Percentiles rank a stretch among this genome's conserved stretches.
phyloP scores from a whole-genome alignment of 2,329 filamentous ascomycete species.

The Ophiostoma sp. region DNA sequence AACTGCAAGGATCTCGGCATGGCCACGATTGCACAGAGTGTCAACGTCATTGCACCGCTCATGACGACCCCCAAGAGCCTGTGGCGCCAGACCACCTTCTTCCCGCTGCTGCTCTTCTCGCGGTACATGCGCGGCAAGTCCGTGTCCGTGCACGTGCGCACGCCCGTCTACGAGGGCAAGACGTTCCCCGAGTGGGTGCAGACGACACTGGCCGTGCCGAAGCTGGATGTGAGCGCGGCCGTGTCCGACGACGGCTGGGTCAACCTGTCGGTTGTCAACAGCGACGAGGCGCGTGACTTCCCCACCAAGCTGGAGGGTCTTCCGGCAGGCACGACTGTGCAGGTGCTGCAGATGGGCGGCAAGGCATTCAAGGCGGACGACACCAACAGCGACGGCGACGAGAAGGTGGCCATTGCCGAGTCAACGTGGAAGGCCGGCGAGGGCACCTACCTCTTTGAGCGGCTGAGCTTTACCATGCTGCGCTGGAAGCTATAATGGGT shows the following conservation, averaged over 20 bases:
- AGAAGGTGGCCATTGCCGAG: neutral
- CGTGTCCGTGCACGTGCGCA: conserved; percentile 59
- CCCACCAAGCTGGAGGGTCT: conserved; percentile 51
- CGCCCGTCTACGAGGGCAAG: conserved; percentile 59
- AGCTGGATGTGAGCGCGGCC: conserved; percentile 61
- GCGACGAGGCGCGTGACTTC: conserved; percentile 56
- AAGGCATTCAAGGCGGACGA: conserved; percentile 6
- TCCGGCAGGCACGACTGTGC: conserved; percentile 3
- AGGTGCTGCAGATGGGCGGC: conserved; percentile 20
- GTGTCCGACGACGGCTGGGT: conserved; percentile 52
- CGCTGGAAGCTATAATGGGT: conserved; percentile 4
- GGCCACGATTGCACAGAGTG: conserved; percentile 71
- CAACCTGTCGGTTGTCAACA: conserved; percentile 67
- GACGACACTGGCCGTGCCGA: conserved; percentile 56
- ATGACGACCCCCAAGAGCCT: conserved; percentile 58
- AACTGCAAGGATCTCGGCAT: conserved; percentile 67
- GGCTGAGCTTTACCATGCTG: conserved; percentile 8
- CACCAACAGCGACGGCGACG: conserved; percentile 16
- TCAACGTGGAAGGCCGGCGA: neutral
- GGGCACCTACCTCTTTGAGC: conserved; percentile 1
- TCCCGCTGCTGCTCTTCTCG: conserved; percentile 64
- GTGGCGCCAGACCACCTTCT: conserved; percentile 68
- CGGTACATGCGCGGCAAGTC: conserved; percentile 69
- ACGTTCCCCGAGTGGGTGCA: conserved; percentile 60
- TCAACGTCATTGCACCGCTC: conserved; percentile 72